Evolutionary conservation across 192 early-diverging fungal genomes (phyloP), one percentile per base, ranked within the genome.

Genomic region (Coemansia sp.): DNA sequence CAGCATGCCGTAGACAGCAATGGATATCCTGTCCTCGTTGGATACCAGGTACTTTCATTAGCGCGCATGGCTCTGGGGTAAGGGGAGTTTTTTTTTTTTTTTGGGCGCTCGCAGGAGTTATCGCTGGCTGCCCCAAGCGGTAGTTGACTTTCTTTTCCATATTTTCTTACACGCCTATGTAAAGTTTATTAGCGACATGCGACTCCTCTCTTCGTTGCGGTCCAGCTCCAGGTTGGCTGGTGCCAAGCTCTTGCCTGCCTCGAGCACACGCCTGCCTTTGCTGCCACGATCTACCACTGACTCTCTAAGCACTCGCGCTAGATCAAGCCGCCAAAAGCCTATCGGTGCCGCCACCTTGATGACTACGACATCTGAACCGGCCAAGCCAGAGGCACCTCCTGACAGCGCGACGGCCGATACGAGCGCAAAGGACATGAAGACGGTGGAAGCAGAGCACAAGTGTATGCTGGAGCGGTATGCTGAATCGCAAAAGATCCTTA

Each of bases 391-490:
- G 25, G 58, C 14, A 25, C 17, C 29, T 15, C 35, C 40, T 2
- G 56, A 63, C 5, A 49, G 61, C 15, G 67, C 68, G 10, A 6
- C 29, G 8, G 35, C 39, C 6, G 43, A 64, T 2, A 40, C 62
- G 54, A 49, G 71, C n/a, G 54, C 68, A 8, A 59, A 65, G 39
- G 60, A 68, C 25, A 31, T 67, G 22, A 59, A 65, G 37, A 68
- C 59, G 36, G 59, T 70, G 1, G 79, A 76, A 24, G 73, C 77
- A 54, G 74, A 83, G 59, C 76, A 83, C 54, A 77, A 72, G 66
- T 70, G 67, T 47, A 71, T 83, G 73, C 76, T 83, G 6, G 76
- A 72, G 40, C 54, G 57, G 14, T 77, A 77, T 41, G 72, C 69
- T 22, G 76, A 83, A 56, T 82, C 79, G 15, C 67, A 71, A 63